Conservation (phyloP, 2,329 filamentous ascomycete species). For the Oidium heveae region DNA sequence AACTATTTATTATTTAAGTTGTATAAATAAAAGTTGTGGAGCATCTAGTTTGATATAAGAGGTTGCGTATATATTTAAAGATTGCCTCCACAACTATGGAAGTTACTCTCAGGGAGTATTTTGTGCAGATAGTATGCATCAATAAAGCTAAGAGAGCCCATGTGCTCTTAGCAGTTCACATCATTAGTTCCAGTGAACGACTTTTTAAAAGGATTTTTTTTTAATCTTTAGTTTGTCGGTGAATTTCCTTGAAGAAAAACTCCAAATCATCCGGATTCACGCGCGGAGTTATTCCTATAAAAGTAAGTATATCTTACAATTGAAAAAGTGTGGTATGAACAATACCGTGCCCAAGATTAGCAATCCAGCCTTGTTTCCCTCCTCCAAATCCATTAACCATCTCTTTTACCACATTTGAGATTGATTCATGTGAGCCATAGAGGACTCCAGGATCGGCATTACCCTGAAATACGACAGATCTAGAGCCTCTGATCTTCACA, state of each 20-base stretch:
- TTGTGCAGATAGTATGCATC: no score
- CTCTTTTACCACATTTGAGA: constrained; percentile 56
- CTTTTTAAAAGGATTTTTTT: background rate
- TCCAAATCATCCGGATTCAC: constrained; percentile 83
- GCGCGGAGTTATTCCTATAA: constrained; percentile 65
- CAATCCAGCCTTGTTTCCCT: constrained; percentile 82
- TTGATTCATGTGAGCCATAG: constrained; percentile 61
- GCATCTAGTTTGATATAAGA: no score
- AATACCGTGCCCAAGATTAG: constrained; percentile 78
- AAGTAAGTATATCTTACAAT: constrained; percentile 5
- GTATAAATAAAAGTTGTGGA: no score
- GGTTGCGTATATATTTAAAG: no score
- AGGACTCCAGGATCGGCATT: constrained; percentile 88
- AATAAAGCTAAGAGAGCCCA: no score
- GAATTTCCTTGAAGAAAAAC: constrained; percentile 85
- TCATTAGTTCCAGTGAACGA: no score
- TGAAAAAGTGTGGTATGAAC: constrained; percentile 11
- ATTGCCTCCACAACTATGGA: no score
- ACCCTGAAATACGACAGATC: constrained; percentile 61
- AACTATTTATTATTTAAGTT: no score
- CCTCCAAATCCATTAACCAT: constrained; percentile 71
- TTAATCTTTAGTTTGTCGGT: constrained; percentile 30
- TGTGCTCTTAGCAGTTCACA: no score
- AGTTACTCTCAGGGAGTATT: no score
- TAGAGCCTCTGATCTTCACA: constrained; percentile 49